phyloP scores from a whole-genome alignment of 2,329 filamentous ascomycete genomes.

The Dendryphion nanum region DNA sequence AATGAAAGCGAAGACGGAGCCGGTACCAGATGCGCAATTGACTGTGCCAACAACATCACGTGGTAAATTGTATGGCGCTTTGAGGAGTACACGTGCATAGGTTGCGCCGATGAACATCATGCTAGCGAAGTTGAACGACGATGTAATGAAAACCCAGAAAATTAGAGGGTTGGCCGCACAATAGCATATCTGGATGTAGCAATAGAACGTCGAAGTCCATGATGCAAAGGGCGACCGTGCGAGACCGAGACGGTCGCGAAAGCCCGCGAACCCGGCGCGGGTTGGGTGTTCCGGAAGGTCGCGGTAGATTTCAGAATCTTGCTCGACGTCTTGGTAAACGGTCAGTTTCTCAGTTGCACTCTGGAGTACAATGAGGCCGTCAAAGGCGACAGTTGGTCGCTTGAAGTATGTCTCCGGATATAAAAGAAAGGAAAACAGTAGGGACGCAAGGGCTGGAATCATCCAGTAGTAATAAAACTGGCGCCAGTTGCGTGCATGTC shows the following conservation, averaged over 20 bases:
- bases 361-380: constrained; percentile 42
- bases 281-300: constrained; percentile 19
- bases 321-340: constrained; percentile 36
- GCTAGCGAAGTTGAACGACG: constrained; percentile 23
- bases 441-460: constrained; percentile 9
- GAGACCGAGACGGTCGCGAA: background rate
- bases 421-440: constrained; percentile 17
- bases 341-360: constrained; percentile 39
- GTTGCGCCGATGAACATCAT: constrained; percentile 32
- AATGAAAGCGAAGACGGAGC: constrained; percentile 17
- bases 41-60: constrained; percentile 13
- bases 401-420: constrained; percentile 44
- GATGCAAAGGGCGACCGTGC: constrained; percentile 6
- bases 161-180: constrained; percentile 28
- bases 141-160: constrained; percentile 29
- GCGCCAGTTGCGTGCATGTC: constrained; percentile 28
- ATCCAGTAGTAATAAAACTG: constrained; percentile 23
- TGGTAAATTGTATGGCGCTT: constrained; percentile 22
- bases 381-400: constrained; percentile 42
- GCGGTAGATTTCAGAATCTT: constrained; percentile 22
- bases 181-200: constrained; percentile 28
- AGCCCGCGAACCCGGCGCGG: background rate
- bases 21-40: constrained; percentile 18
- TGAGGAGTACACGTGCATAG: constrained; percentile 15
- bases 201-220: constrained; percentile 24